Evolutionary conservation across 2,329 filamentous ascomycete genomes (phyloP), one percentile per base, ranked within the genome.

Genomic region (Colletotrichum nymphaeae): DNA sequence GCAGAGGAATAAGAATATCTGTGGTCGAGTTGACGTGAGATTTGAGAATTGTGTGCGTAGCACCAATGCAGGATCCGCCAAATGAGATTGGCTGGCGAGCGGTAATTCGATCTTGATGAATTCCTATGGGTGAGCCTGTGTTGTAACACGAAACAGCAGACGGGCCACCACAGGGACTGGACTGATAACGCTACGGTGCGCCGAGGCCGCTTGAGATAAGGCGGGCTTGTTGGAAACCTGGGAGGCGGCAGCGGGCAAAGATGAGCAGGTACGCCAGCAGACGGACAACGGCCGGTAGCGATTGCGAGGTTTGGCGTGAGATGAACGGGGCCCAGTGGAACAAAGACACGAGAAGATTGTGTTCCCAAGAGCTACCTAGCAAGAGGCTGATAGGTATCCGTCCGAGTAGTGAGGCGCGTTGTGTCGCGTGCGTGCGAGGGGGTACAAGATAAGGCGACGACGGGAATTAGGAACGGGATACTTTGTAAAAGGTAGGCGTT

Each of bases 241-340:
- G 30, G 56, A 62, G 55, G 65, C 58, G 37, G 37, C 22, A 28
- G 35, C 4, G 53, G 52, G 28, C 52, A 52, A 42, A 42, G 56
- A 35, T 49, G 56, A 35, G n/a, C 42, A 49, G 16, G 42, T 53
- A 57, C 46, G 60, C 60, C 67, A 49, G 26, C 67, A 49, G 32
- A 60, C 55, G 66, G 55, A 57, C 67, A 55, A 55, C 60, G 60
- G 49, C 42, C 67, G 56, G 55, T 46, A 65, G 46, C 49, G 67
- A 73, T 65, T 64, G 67, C 66, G 70, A 73, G 66, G 42, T 49
- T 69, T 60, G 70, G 64, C 55, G 70, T 70, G 70, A 42, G 37
- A 42, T 42, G 37, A 63, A 55, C 22, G 60, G 67, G 69, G 66
- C 28, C 57, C 49, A 19, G 58, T 58, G 55, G 59, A 60, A 73